Base-by-base conservation (phyloP, 2,329 filamentous ascomycete species). In the Penicillium sp. region DNA sequence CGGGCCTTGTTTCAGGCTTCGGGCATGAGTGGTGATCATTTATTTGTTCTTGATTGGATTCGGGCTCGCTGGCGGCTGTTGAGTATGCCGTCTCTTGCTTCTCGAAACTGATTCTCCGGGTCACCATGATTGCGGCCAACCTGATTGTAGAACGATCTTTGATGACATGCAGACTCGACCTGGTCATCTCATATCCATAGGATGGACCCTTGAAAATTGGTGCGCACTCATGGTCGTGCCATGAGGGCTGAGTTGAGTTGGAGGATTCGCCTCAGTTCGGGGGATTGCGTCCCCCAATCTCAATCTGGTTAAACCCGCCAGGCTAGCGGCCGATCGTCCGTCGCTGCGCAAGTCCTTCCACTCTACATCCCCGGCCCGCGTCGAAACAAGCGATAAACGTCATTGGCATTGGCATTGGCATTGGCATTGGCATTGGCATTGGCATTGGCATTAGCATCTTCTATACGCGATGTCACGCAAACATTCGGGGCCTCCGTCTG, bases 391-490 rank as follows among this genome's bases (percentile, higher is more conserved):
- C 36, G 26, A 24, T 26, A 12, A 26, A 40, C 36, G 36, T 40
- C 36, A 40, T 37, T n/a, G 6, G 27, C 12, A n/a, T 30, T 10
- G n/a, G 27, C 27, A n/a, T 30, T n/a, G 27, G 10, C 8, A 30
- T 30, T 30, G 27, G 27, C 27, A n/a, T 30, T n/a, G 27, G 10
- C 8, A 30, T 30, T 30, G 27, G 12, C 7, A 10, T 34, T 37
- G 21, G 36, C n/a, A 40, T 40, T 9, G 36, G 21, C 7, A 40
- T 26, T n/a, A n/a, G n/a, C n/a, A n/a, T n/a, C n/a, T n/a, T n/a
- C 20, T 17, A 40, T 17, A 24, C 21, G 26, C 39, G n/a, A 49
- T 49, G 46, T 17, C 29, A 6, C 32, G 41, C 1, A 51, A 51
- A 34, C n/a, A 23, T 27, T 7, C 39, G 10, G 34, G 24, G 23